Conservation (phyloP, 169 alveolate species). For the Neospora caninum region DNA sequence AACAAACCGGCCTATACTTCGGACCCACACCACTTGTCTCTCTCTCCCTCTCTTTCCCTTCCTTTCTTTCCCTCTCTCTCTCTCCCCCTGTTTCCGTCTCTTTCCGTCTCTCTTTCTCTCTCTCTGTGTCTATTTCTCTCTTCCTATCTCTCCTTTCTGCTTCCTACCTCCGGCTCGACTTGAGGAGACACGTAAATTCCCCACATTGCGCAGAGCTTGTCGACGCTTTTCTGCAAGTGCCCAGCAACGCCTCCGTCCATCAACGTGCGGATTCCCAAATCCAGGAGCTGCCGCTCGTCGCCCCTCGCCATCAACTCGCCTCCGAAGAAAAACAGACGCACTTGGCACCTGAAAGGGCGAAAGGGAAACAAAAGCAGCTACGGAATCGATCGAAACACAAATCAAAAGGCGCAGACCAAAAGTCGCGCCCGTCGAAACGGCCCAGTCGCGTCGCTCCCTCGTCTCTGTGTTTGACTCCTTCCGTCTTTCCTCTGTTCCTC, state of each 20-base stretch:
- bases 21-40: too few relatives aligned
- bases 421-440: not conserved
- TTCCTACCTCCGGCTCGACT: not conserved
- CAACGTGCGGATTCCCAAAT: not conserved
- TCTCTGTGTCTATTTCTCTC: too few relatives aligned
- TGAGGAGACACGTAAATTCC: not conserved
- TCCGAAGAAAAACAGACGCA: constrained; percentile 1
- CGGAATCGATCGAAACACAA: not conserved
- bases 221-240: constrained; percentile 9
- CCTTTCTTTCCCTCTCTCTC: too few relatives aligned
- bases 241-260: constrained; percentile 8
- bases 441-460: not conserved
- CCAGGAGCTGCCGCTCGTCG: constrained; percentile 31
- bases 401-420: not conserved
- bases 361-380: too few relatives aligned
- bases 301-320: not conserved
- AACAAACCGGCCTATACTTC: too few relatives aligned
- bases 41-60: too few relatives aligned
- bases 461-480: too few relatives aligned
- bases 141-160: too few relatives aligned
- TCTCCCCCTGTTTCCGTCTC: too few relatives aligned
- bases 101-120: too few relatives aligned
- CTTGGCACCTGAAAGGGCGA: not conserved
- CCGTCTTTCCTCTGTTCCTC: too few relatives aligned
- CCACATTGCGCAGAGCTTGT: constrained; percentile 11